phyloP scores from a whole-genome alignment of 1,284 basidiomycete genomes.

The Sporisorium reilianum region DNA sequence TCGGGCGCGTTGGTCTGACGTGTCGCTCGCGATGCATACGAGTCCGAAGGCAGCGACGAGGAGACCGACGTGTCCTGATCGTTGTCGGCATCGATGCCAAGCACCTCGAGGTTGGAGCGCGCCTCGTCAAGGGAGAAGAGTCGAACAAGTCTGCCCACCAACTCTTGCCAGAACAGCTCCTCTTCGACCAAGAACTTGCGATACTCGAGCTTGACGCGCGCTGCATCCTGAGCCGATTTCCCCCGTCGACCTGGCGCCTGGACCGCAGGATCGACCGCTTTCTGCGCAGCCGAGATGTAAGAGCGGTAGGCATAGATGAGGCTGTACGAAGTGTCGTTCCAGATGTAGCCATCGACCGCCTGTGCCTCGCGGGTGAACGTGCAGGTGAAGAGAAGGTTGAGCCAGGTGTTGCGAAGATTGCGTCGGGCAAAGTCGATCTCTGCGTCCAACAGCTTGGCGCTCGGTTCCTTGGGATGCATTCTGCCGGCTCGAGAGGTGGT shows the following conservation, averaged over 20 bases:
- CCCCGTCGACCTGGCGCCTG: conserved; percentile 33
- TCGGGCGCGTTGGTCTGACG: conserved; percentile 44
- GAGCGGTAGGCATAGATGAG: conserved; percentile 56
- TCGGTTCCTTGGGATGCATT: conserved; percentile 32
- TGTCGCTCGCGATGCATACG: conserved; percentile 32
- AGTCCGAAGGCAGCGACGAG: conserved; percentile 36
- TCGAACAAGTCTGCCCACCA: conserved; percentile 56
- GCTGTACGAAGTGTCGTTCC: conserved; percentile 65
- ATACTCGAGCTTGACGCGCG: conserved; percentile 45
- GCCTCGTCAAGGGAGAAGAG: conserved; percentile 61
- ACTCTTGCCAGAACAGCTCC: conserved; percentile 60
- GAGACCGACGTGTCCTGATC: conserved; percentile 39
- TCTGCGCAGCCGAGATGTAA: conserved; percentile 54
- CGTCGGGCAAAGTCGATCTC: conserved; percentile 59
- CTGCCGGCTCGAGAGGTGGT: conserved; percentile 33
- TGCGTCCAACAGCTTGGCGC: conserved; percentile 39
- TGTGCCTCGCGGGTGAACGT: conserved; percentile 59
- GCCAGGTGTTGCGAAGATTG: conserved; percentile 61
- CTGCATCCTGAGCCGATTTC: conserved; percentile 42
- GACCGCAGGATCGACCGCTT: conserved; percentile 25
- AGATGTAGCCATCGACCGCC: conserved; percentile 55
- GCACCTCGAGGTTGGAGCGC: conserved; percentile 39
- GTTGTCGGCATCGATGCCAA: conserved; percentile 55
- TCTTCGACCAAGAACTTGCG: conserved; percentile 61
- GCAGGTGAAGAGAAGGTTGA: conserved; percentile 63